A percentile compares a stretch with the other conserved stretches of the same genome.
Evolutionary conservation across 257 asterid species (phyloP).

Genomic region (Striga asiatica): DNA sequence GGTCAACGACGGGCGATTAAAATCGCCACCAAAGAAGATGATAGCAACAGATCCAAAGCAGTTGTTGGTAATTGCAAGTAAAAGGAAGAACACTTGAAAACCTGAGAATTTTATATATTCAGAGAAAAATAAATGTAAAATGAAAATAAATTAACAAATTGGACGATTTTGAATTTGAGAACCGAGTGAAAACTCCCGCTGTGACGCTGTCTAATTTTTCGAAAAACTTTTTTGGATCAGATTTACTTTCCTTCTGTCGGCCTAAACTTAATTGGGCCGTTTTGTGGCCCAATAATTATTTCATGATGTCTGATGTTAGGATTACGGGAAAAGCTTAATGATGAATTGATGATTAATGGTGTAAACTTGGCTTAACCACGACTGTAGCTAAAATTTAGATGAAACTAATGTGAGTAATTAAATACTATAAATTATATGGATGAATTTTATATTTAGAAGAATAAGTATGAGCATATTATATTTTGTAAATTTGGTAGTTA

Average conservation of each 20-base stretch:
- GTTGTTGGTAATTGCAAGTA: not conserved
- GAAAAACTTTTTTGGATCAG: not conserved
- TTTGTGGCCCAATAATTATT: not conserved
- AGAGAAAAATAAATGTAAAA: not conserved
- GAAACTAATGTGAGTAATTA: too few species aligned
- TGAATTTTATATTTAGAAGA: too few species aligned
- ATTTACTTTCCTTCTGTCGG: not conserved
- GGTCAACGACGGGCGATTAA: conserved; percentile 8
- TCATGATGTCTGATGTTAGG: too few species aligned
- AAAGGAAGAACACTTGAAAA: too few species aligned
- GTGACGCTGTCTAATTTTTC: conserved; percentile 14
- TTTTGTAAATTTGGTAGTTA: too few species aligned
- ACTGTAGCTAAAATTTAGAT: too few species aligned
- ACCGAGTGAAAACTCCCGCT: conserved; percentile 22
- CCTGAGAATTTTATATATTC: not conserved
- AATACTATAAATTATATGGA: too few species aligned
- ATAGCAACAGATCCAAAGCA: conserved; percentile 5
- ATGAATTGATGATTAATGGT: too few species aligned
- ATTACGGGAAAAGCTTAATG: too few species aligned
- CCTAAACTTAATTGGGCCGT: conserved; percentile 12
- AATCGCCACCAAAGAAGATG: conserved; percentile 3
- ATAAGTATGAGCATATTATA: too few species aligned
- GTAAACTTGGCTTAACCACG: too few species aligned
- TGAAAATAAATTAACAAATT: not conserved
- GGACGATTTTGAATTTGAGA: conserved; percentile 22